Evolutionary conservation across 805 yeast genomes (phyloP), one percentile per base, ranked within the genome.

Genomic region (Yamadazyma sp.): DNA sequence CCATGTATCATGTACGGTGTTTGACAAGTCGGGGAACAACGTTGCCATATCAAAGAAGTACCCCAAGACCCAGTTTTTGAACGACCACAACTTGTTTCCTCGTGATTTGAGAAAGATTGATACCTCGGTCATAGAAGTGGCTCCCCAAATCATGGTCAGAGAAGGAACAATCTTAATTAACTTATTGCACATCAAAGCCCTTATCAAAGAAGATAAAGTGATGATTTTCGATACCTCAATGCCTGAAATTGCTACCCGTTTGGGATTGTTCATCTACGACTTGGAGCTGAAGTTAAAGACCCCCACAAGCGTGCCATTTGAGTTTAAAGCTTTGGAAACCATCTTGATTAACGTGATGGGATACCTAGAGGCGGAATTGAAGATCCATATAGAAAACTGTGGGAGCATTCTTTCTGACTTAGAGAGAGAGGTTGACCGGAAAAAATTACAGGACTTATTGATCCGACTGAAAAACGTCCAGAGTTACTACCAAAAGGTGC

Each of bases 31-130:
- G 2, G 97, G 98, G 0, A 73, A 78, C 28, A 80, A 86, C 16
- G 70, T 73, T 1, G 80, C 84, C 0, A 81, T 84, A 2, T 81
- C 91, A 1, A 73, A 80, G 30, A 84, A 80, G 51, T 80, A 83
- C 57, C 86, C 87, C 44, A 77, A 87, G 53, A 73, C 84, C 35
- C 81, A 80, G 37, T 75, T 91, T 42, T 70, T 91, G 7, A 70
- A 63, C 38, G 80, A 84, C 31, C 84, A 88, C 58, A 77, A 80
- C 16, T 57, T 90, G 18, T 87, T 82, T 46, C 95, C 97, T 2
- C 68, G 97, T 61, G 97, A 90, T 58, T 64, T 90, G 45, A 63
- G 97, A 20, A 89, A 86, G 53, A 82, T 90, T 36, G 96, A 91
- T 52, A 68, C 81, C 3, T 70, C 84, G 1, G 66, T 78, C 25